phyloP scores from a whole-genome alignment of 2,329 filamentous ascomycete species.

The Phyllosticta citriasiana region DNA sequence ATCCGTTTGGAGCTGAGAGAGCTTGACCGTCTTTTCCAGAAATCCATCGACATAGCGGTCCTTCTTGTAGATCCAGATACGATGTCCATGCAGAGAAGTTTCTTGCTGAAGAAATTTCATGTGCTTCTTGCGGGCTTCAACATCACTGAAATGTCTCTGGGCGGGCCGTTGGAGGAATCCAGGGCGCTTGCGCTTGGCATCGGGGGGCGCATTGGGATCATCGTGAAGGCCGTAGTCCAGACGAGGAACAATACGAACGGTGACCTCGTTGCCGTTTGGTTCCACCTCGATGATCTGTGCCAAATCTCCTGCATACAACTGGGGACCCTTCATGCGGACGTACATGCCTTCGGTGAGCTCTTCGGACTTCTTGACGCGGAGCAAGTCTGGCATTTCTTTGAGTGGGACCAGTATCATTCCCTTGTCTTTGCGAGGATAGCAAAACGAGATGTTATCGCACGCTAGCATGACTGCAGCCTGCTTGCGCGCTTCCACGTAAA shows the following conservation, averaged over 20 bases:
- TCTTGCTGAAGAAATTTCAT: slow-evolving; percentile 49
- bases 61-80: slow-evolving; percentile 66
- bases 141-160: slow-evolving; percentile 83
- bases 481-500: slow-evolving; percentile 86
- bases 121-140: slow-evolving; percentile 83
- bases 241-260: slow-evolving; percentile 78
- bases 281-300: slow-evolving; percentile 89
- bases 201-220: slow-evolving; percentile 45
- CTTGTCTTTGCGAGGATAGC: slow-evolving; percentile 64
- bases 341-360: slow-evolving; percentile 83
- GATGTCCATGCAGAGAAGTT: slow-evolving; percentile 50
- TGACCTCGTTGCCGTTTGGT: slow-evolving; percentile 81
- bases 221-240: slow-evolving; percentile 87
- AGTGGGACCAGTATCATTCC: slow-evolving; percentile 86
- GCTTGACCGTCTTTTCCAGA: slow-evolving; percentile 85
- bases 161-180: slow-evolving; percentile 54
- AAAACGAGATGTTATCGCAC: slow-evolving; percentile 74
- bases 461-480: slow-evolving; percentile 78
- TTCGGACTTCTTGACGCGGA: slow-evolving; percentile 71
- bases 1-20: slow-evolving; percentile 73
- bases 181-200: slow-evolving; percentile 68
- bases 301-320: slow-evolving; percentile 79
- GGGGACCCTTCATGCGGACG: slow-evolving; percentile 72
- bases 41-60: slow-evolving; percentile 92
- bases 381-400: slow-evolving; percentile 95